These are phyloP conservation scores for Parachaetomium inaequale DNA, from an alignment of 495 filamentous ascomycete species.

Conservation along the genomic window DNA sequence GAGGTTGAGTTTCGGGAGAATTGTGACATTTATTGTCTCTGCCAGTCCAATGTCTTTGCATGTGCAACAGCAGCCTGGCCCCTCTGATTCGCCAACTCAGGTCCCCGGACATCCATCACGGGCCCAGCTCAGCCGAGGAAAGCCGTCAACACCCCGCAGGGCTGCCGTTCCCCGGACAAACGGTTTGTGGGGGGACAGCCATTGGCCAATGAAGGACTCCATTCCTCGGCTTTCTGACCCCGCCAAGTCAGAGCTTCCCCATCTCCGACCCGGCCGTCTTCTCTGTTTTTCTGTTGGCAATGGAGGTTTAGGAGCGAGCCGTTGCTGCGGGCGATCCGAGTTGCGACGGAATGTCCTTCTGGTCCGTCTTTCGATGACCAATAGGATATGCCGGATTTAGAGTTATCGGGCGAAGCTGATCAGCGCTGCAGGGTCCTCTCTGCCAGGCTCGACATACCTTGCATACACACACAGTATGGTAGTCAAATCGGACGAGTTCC, in stretches of 20 bases:
- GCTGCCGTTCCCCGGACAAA: slow-evolving; percentile 23
- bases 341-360: too few species aligned
- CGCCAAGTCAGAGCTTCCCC: background rate
- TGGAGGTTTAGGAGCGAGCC: too few species aligned
- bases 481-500: too few species aligned
- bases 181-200: slow-evolving; percentile 20
- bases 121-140: slow-evolving; percentile 33
- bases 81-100: background rate
- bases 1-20: background rate
- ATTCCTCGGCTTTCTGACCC: slow-evolving; percentile 9
- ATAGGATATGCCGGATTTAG: background rate
- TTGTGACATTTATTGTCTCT: background rate
- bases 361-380: too few species aligned
- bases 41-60: background rate
- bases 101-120: slow-evolving; percentile 17
- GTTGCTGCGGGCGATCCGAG: too few species aligned
- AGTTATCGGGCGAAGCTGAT: background rate
- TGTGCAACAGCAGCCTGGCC: background rate
- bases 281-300: too few species aligned
- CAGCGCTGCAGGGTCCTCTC: background rate
- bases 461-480: too few species aligned
- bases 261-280: background rate
- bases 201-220: slow-evolving; percentile 31
- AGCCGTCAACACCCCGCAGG: slow-evolving; percentile 30
- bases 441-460: background rate